These are phyloP conservation scores for Starmerella apicola DNA, from an alignment of 805 yeast species.

Conservation along the genomic window DNA sequence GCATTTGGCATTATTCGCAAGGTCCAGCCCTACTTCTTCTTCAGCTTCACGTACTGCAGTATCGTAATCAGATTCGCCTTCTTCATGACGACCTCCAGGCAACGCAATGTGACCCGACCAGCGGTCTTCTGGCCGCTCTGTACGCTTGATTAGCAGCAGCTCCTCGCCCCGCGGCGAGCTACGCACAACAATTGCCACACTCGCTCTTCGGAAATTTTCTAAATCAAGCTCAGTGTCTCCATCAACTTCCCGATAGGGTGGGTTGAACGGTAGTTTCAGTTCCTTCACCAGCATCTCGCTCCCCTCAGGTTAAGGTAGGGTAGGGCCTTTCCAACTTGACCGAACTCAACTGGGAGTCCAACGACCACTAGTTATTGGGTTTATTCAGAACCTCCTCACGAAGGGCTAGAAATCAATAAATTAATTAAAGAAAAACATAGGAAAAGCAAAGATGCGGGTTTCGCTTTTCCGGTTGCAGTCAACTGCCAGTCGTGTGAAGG, in stretches of 20 bases:
- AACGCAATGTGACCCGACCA: constrained; percentile 34
- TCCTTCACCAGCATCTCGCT: no score
- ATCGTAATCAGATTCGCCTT: constrained; percentile 25
- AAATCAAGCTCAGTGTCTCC: no score
- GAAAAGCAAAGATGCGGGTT: constrained; percentile 9
- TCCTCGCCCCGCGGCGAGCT: no score
- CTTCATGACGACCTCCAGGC: constrained; percentile 32
- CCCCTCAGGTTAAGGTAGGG: no score
- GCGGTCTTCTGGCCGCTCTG: constrained; percentile 27
- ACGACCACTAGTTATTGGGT: background rate
- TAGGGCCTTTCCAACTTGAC: no score
- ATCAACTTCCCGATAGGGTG: no score
- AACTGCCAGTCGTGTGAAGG: constrained; percentile 16
- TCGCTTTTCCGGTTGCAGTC: constrained; percentile 9
- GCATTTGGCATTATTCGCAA: constrained; percentile 20
- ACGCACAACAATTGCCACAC: no score
- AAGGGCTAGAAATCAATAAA: background rate
- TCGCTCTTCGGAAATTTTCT: no score
- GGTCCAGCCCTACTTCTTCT: constrained; percentile 32
- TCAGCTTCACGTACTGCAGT: constrained; percentile 29
- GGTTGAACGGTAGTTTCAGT: no score
- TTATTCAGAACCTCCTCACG: background rate
- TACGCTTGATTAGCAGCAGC: constrained; percentile 29
- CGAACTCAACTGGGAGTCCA: no score
- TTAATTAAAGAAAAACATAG: no score